Percentiles rank a stretch among this genome's conserved stretches.
Conservation (phyloP, 768 basidiomycete species). For the Macrolepiota albuminosa region DNA sequence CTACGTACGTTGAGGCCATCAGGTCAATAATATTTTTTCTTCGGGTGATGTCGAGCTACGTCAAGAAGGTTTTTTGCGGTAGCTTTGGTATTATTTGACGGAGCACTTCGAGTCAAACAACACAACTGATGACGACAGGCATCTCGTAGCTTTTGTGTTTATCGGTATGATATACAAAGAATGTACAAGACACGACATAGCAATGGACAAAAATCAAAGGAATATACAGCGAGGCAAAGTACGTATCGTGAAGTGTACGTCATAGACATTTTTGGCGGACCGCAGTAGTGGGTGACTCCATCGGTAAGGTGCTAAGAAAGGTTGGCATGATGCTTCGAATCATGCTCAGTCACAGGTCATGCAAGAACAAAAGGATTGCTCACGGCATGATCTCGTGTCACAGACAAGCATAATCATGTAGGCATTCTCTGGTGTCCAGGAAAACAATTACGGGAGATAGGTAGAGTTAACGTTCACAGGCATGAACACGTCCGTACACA, state of each 20-base stretch:
- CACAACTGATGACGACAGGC: neutral
- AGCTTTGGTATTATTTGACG: neutral
- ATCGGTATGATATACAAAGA: conserved; percentile 1
- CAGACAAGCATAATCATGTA: conserved; percentile 13
- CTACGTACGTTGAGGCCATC: conserved; percentile 4
- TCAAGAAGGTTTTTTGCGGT: neutral
- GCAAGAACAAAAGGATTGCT: neutral
- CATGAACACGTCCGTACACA: conserved; percentile 10
- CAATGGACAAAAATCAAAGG: conserved; percentile 2
- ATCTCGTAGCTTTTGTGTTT: neutral
- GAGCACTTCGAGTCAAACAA: neutral
- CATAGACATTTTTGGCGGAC: conserved; percentile 7
- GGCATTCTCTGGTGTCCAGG: conserved; percentile 10
- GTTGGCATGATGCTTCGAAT: conserved; percentile 13
- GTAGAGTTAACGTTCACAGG: conserved; percentile 4
- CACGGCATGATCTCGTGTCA: conserved; percentile 18
- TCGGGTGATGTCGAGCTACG: neutral
- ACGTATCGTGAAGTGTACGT: conserved; percentile 3
- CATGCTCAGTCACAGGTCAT: neutral
- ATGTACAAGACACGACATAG: conserved; percentile 12
- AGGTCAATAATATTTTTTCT: neutral
- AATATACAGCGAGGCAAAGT: conserved; percentile 3
- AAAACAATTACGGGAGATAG: conserved; percentile 12
- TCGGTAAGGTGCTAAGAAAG: conserved; percentile 8
- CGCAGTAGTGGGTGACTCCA: conserved; percentile 9